Evolutionary conservation across 441 rosid species (phyloP).

Genomic region (Pelargonium citronellum): DNA sequence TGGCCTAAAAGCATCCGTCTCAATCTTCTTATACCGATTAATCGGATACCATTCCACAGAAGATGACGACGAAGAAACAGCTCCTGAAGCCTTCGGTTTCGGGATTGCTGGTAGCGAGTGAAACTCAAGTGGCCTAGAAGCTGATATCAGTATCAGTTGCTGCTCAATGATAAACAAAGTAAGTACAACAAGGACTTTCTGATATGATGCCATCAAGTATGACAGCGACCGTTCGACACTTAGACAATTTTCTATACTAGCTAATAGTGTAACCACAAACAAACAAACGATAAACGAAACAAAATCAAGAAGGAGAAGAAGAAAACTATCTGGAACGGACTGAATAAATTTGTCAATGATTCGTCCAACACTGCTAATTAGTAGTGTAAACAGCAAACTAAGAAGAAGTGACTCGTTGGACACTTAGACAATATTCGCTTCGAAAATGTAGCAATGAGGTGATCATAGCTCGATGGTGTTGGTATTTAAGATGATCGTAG

Average conservation of each 20-base stretch:
- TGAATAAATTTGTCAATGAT: no score
- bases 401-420: no score
- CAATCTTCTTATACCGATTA: constrained; percentile 22
- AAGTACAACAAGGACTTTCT: neutral
- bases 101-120: neutral
- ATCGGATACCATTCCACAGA: constrained; percentile 6
- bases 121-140: constrained; percentile 2
- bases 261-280: no score
- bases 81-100: neutral
- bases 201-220: no score
- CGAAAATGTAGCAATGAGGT: neutral
- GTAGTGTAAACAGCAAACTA: no score
- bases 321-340: no score
- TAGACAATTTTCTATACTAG: no score
- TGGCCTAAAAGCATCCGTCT: constrained; percentile 26
- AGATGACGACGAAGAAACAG: neutral
- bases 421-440: neutral
- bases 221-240: neutral
- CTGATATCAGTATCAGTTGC: constrained; percentile 2
- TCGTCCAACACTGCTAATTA: no score
- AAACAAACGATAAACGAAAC: no score
- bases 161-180: neutral
- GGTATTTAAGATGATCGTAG: constrained; percentile 9
- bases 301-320: neutral
- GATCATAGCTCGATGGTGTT: neutral